These are phyloP conservation scores for Hortiboletus flavorubellus DNA, from an alignment of 768 basidiomycete genomes.

Conservation along the genomic window DNA sequence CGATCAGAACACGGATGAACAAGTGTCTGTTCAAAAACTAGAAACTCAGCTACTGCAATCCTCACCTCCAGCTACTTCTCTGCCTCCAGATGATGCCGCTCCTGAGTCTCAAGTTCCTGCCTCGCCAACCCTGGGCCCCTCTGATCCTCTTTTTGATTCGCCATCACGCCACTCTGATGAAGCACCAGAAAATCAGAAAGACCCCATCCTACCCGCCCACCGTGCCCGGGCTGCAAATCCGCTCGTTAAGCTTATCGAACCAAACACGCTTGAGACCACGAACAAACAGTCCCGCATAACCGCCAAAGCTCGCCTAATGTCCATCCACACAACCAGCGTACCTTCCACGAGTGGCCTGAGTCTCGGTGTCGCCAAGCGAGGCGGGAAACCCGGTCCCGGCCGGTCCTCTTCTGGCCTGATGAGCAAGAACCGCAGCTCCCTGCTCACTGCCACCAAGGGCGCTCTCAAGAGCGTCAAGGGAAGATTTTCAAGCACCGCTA, in stretches of 20 bases:
- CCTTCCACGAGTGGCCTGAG: conserved; percentile 13
- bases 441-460: conserved; percentile 54
- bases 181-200: conserved; percentile 4
- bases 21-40: neutral
- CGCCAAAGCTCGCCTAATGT: conserved; percentile 46
- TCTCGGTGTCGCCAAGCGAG: conserved; percentile 7
- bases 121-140: conserved; percentile 12
- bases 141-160: conserved; percentile 32
- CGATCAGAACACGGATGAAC: conserved; percentile 22
- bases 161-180: conserved; percentile 10
- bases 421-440: conserved; percentile 44
- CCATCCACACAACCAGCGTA: conserved; percentile 8
- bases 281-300: conserved; percentile 41
- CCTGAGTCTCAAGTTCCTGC: conserved; percentile 1
- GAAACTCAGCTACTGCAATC: neutral
- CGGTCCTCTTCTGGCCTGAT: conserved; percentile 45
- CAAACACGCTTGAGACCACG: conserved; percentile 22
- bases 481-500: conserved; percentile 27
- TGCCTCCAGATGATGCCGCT: neutral
- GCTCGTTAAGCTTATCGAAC: conserved; percentile 49
- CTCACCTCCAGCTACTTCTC: neutral
- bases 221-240: conserved; percentile 51
- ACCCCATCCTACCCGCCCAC: conserved; percentile 33
- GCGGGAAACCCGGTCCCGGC: conserved; percentile 46
- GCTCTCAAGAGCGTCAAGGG: conserved; percentile 49